Base-by-base conservation (phyloP, 78 protist species). In the Protostelium mycophagum region DNA sequence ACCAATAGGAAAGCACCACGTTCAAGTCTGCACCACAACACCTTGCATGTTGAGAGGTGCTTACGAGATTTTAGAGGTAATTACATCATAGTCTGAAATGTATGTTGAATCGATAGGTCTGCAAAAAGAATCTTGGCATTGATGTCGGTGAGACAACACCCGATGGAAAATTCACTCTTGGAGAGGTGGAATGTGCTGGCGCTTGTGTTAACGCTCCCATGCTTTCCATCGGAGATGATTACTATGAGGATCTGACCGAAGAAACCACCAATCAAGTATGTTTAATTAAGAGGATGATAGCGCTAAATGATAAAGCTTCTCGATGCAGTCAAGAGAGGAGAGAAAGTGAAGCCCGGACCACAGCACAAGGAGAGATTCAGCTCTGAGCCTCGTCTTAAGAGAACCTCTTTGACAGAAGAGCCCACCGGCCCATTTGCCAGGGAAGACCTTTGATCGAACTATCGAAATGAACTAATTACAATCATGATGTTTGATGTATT, bases 141-240 rank as follows among this genome's bases (percentile, higher is more conserved):
- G 73, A 51, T 86, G 1, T 31, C 35, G 90, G 38, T 88, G 93
- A 95, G 89, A 90, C 98, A 0, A 96, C 98, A 5, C 10, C 36
- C 35, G 98, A 97, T 90, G 94, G 95, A 28, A 37, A 90, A 51
- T 97, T 97, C 91, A 96, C 98, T 31, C 90, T 98, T 28, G 91
- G 37, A n/a, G 99, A 98, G 91, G 98, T 97, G 35, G 99, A 98
- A 92, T 98, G 99, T 92, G 97, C 97, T 29, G 99, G 99, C 37
- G 98, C 98, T 28, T 98, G 99, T 90, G 98, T 95, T 35, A 98
- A 98, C 86, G 99, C 99, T 5, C 99, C 99, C 35, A 96, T 98
- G 98, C 84, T 98, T 87, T 94, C 94, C 89, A 90, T 97, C 84
- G 95, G 96, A 38, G 98, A 96, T 85, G 97, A 95, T 38, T 97